Conservation (phyloP, 768 basidiomycete species). For the Lactifluus pinguis region DNA sequence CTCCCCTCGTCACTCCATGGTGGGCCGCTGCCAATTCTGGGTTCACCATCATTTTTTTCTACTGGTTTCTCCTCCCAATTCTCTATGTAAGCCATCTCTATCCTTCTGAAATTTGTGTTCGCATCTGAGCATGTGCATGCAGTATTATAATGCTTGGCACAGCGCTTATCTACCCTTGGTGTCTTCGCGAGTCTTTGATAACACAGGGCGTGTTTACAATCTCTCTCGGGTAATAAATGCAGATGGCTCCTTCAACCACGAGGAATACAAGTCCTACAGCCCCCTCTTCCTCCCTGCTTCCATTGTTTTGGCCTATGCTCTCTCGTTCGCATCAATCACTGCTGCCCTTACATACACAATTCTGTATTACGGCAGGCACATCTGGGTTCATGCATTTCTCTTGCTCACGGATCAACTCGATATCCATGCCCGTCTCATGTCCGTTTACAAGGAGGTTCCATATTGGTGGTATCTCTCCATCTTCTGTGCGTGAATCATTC, state of each 20-base stretch:
- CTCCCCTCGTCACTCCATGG: slow-evolving; percentile 73
- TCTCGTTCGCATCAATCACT: slow-evolving; percentile 76
- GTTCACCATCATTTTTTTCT: slow-evolving; percentile 56
- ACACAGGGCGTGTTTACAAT: slow-evolving; percentile 49
- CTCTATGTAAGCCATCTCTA: slow-evolving; percentile 34
- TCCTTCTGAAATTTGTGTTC: neutral
- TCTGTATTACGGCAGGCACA: slow-evolving; percentile 72
- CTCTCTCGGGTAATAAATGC: slow-evolving; percentile 46
- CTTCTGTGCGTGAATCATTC: slow-evolving; percentile 31
- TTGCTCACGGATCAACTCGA: slow-evolving; percentile 75
- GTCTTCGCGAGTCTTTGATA: slow-evolving; percentile 56
- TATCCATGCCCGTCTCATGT: slow-evolving; percentile 79
- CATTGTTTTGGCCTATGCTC: slow-evolving; percentile 68
- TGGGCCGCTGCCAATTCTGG: slow-evolving; percentile 71
- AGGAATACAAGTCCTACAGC: slow-evolving; percentile 46
- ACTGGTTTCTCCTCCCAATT: slow-evolving; percentile 56
- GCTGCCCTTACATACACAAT: slow-evolving; percentile 62
- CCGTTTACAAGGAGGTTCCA: slow-evolving; percentile 63
- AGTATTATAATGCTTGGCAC: slow-evolving; percentile 5
- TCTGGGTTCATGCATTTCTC: slow-evolving; percentile 60
- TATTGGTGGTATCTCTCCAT: slow-evolving; percentile 78
- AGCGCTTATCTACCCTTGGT: slow-evolving; percentile 38
- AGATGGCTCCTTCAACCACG: slow-evolving; percentile 46
- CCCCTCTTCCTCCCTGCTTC: slow-evolving; percentile 57
- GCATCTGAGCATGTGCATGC: neutral